A percentile compares a stretch with the other conserved stretches of the same genome.
phyloP scores from a whole-genome alignment of 805 yeast species.

The Candida patagonica region DNA sequence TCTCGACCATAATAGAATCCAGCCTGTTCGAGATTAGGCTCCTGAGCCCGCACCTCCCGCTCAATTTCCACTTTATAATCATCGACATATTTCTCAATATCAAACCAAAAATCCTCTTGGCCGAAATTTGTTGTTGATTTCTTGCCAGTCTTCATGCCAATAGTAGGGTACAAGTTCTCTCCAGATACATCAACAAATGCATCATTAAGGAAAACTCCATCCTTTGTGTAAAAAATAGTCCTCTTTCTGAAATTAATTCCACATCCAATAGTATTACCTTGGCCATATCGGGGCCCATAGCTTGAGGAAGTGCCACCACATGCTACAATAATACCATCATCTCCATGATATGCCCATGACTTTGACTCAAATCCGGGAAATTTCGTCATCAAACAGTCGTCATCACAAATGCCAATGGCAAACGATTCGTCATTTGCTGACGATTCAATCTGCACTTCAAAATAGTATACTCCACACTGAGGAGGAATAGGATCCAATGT shows the following conservation, averaged over 20 bases:
- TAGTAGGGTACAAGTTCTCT: conserved; percentile 36
- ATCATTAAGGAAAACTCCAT: conserved; percentile 56
- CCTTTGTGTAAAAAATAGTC: conserved; percentile 67
- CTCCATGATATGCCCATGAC: conserved; percentile 47
- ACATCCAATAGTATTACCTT: conserved; percentile 67
- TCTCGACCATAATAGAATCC: conserved; percentile 3
- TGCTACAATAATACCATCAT: conserved; percentile 36
- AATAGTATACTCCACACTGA: conserved; percentile 41
- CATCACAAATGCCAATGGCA: conserved; percentile 38
- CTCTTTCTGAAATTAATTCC: conserved; percentile 64
- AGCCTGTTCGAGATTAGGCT: conserved; percentile 1
- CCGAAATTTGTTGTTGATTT: conserved; percentile 44
- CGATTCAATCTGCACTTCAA: conserved; percentile 34
- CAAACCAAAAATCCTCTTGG: conserved; percentile 43
- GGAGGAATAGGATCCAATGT: conserved; percentile 31
- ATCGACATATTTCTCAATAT: conserved; percentile 46
- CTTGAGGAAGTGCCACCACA: conserved; percentile 33
- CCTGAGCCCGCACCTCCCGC: conserved; percentile 9
- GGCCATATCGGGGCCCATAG: conserved; percentile 39
- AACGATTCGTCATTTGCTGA: conserved; percentile 25
- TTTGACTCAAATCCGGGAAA: conserved; percentile 40
- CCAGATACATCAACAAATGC: conserved; percentile 41
- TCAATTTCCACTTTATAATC: conserved; percentile 33
- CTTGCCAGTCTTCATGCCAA: conserved; percentile 38
- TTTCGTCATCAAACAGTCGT: conserved; percentile 26